Evolutionary conservation across 495 filamentous ascomycete species (phyloP).

Genomic region (Filosporella fistucella): DNA sequence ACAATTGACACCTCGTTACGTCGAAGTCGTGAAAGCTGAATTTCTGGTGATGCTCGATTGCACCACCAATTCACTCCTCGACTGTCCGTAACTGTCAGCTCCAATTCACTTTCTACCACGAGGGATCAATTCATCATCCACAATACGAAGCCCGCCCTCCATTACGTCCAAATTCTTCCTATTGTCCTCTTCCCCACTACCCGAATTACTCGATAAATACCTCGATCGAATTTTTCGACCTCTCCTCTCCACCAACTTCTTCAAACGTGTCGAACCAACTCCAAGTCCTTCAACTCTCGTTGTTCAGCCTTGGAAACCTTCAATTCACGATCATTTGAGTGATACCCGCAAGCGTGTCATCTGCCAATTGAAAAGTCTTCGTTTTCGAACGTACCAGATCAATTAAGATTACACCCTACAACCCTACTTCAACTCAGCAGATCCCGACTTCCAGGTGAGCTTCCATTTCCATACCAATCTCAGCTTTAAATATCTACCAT

Average conservation of each 20-base stretch:
- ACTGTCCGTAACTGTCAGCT: slow-evolving; percentile 21
- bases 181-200: neutral
- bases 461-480: slow-evolving; percentile 5
- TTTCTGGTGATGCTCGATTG: slow-evolving; percentile 17
- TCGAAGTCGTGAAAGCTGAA: slow-evolving; percentile 12
- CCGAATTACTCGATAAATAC: neutral
- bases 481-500: neutral
- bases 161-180: neutral
- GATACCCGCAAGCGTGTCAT: slow-evolving; percentile 3
- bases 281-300: neutral
- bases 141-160: slow-evolving; percentile 1
- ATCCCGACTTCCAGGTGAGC: slow-evolving; percentile 14
- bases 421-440: slow-evolving; percentile 1
- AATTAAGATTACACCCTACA: slow-evolving; percentile 21
- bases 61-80: slow-evolving; percentile 14
- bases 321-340: slow-evolving; percentile 8
- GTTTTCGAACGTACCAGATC: slow-evolving; percentile 9
- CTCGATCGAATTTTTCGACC: neutral
- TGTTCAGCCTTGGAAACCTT: neutral
- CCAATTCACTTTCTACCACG: slow-evolving; percentile 14
- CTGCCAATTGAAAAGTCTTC: neutral
- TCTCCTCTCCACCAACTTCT: neutral
- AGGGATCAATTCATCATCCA: slow-evolving; percentile 14
- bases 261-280: slow-evolving; percentile 1
- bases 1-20: slow-evolving; percentile 22